These are phyloP conservation scores for Henckelia pumila DNA, from an alignment of 257 asterid genomes.

Conservation along the genomic window DNA sequence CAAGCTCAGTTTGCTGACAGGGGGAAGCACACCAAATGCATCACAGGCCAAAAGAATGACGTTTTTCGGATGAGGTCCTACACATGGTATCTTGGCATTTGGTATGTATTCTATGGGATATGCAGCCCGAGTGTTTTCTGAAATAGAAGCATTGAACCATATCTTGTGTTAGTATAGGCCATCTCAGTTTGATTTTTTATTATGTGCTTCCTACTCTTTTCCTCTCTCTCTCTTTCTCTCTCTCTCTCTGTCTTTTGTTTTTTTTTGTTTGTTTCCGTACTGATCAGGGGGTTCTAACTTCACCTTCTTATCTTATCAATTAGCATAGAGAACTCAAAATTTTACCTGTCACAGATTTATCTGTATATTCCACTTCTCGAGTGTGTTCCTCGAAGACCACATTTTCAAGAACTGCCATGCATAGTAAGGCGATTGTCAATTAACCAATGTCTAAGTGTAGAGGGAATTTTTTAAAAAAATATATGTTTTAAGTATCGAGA, in stretches of 20 bases:
- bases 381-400: slow-evolving; percentile 90
- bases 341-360: slow-evolving; percentile 88
- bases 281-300: not conserved
- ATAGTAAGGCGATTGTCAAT: not conserved
- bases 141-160: not conserved
- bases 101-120: slow-evolving; percentile 93
- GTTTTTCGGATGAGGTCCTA: slow-evolving; percentile 91
- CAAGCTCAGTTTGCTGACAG: slow-evolving; percentile 83
- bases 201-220: not conserved
- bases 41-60: slow-evolving; percentile 90
- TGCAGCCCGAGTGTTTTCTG: slow-evolving; percentile 95
- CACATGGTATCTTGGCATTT: slow-evolving; percentile 86
- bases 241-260: no score
- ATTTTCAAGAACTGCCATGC: slow-evolving; percentile 67
- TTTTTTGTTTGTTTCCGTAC: not conserved
- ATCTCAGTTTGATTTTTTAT: not conserved
- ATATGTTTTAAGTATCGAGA: not conserved
- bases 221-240: not conserved
- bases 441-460: not conserved
- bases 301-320: not conserved
- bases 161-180: not conserved
- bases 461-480: not conserved
- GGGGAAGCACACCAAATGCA: slow-evolving; percentile 96
- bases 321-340: not conserved
- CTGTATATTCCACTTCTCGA: slow-evolving; percentile 80